phyloP scores from a whole-genome alignment of 179 eudicot genomes.

The Patellifolia procumbens region DNA sequence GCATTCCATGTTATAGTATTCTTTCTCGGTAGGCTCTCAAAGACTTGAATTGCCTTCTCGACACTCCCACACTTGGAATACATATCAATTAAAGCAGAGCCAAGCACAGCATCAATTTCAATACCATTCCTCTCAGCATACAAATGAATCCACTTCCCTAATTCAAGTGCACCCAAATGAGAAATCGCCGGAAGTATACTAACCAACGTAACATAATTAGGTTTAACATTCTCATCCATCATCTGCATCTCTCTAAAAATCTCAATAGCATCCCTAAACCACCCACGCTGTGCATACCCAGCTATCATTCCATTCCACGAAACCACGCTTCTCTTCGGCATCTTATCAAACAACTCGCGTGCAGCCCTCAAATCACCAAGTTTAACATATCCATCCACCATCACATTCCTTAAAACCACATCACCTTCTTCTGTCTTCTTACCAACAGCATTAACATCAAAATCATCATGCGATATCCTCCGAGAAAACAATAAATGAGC shows the following conservation, averaged over 20 bases:
- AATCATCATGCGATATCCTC: slow-evolving; percentile 3
- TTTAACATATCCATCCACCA: slow-evolving; percentile 48
- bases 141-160: slow-evolving; percentile 59
- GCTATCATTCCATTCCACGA: slow-evolving; percentile 59
- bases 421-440: slow-evolving; percentile 33
- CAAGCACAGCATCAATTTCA: slow-evolving; percentile 50
- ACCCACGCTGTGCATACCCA: slow-evolving; percentile 47
- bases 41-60: slow-evolving; percentile 48
- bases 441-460: background rate
- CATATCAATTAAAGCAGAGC: slow-evolving; percentile 61
- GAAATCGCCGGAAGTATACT: slow-evolving; percentile 53
- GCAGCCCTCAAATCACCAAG: slow-evolving; percentile 38
- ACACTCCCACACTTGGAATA: slow-evolving; percentile 60
- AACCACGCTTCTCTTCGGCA: slow-evolving; percentile 46
- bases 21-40: slow-evolving; percentile 39
- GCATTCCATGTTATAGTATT: slow-evolving; percentile 60
- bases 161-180: slow-evolving; percentile 50
- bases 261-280: slow-evolving; percentile 43
- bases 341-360: slow-evolving; percentile 40
- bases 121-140: slow-evolving; percentile 46
- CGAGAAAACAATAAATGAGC: slow-evolving; percentile 35
- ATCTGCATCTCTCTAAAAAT: slow-evolving; percentile 50
- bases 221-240: slow-evolving; percentile 25
- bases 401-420: slow-evolving; percentile 55
- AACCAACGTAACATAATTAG: slow-evolving; percentile 51